These are phyloP conservation scores for Arctium minus DNA, from an alignment of 129 eudicot species.

Conservation along the genomic window DNA sequence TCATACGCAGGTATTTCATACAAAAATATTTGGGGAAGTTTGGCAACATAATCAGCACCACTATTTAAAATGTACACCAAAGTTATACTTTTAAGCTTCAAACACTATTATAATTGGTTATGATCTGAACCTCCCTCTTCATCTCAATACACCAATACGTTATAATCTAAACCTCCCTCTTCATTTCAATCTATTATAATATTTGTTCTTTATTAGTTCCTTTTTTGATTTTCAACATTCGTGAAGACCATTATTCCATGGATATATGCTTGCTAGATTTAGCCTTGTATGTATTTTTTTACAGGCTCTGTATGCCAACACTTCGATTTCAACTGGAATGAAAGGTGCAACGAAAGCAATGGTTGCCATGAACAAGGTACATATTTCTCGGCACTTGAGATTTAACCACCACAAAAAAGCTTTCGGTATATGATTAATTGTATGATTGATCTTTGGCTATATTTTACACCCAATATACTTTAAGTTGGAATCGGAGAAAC, in stretches of 20 bases:
- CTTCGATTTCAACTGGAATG: constrained; percentile 94
- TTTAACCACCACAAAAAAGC: not conserved
- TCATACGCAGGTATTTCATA: constrained; percentile 67
- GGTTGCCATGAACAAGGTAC: constrained; percentile 95
- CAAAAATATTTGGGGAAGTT: not conserved
- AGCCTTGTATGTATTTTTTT: not conserved
- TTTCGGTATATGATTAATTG: not conserved
- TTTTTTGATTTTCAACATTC: not conserved
- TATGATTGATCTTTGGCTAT: not conserved
- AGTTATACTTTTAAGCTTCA: not conserved
- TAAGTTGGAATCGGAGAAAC: not conserved
- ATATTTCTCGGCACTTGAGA: not conserved
- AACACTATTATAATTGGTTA: not conserved
- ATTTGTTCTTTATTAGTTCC: not conserved
- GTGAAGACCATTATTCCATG: not conserved
- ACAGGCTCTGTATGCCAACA: constrained; percentile 88
- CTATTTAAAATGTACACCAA: not conserved
- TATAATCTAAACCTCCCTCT: not conserved
- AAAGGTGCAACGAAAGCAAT: constrained; percentile 99
- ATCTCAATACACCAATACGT: not conserved
- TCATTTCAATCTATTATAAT: not conserved
- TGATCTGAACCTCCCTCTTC: not conserved
- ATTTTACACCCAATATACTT: not conserved
- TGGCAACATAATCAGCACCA: not conserved
- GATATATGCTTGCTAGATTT: not conserved